Base-by-base conservation (phyloP, 1,284 basidiomycete species). In the Thecaphora thlaspeos region DNA sequence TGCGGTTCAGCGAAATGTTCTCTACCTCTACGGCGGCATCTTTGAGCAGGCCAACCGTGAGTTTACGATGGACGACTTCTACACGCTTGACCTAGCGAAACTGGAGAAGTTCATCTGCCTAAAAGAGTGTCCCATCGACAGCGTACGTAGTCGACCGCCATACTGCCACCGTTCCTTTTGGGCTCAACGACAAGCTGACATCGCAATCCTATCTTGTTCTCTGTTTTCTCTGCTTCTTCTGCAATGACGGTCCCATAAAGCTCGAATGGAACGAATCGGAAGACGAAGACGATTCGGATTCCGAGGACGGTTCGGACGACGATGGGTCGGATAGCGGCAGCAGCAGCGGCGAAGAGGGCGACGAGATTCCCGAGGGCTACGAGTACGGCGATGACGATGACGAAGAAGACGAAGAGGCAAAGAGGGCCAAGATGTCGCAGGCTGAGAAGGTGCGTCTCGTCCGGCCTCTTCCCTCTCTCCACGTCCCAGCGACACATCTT, bases 1-100 rank as follows among this genome's bases (percentile, higher is more conserved):
- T 10, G 87, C 90, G 0, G 86, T 94, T 2, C 82, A 91, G 44
- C 84, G 87, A 30, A 94, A 93, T 76, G 91, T 87, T 5, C 55
- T 75, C 41, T 76, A 66, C 48, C 56, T 70, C 24, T 77, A 74
- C 43, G 75, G 75, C 24, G 75, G 75, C 5, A 77, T 77, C 49
- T 75, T 66, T 19, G 75, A 77, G 51, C 62, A 61, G 12, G 69
- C 55, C 44, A 62, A 73, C 36, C 69, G 75, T 28, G 75, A 77
- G 37, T 77, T 76, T 45, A 77, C 75, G 4, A 39, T 77, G 17
- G 75, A 77, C 51, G 74, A 76, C 36, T 77, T 77, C 37, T 72
- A 77, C 62, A 75, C 73, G 14, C 69, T 77, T 42, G 73, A 77
- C 39, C 56, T 77, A 1, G 49, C 61, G 49, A 77, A 77, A 46